A percentile compares a stretch with the other conserved stretches of the same genome.
Evolutionary conservation across 495 filamentous ascomycete species (phyloP).

Genomic region (Symbiotaphrina buchneri): DNA sequence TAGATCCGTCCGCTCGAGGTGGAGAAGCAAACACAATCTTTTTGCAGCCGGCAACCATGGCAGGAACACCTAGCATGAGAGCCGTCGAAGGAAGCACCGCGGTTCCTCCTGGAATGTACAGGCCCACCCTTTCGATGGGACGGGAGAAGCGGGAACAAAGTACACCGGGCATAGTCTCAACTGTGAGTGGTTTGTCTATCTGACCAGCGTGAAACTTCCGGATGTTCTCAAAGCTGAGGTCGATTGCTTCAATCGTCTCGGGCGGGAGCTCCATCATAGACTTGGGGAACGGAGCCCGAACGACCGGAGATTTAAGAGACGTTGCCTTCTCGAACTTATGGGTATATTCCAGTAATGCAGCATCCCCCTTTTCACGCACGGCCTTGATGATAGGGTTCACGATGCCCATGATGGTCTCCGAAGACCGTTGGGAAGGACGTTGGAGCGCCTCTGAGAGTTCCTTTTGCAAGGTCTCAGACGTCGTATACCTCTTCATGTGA

Average conservation of each 20-base stretch:
- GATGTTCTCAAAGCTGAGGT: constrained; percentile 84
- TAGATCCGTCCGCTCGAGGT: constrained; percentile 66
- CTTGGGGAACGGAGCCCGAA: constrained; percentile 68
- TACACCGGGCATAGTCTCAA: constrained; percentile 96
- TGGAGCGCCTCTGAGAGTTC: constrained; percentile 50
- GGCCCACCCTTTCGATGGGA: constrained; percentile 79
- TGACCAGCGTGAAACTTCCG: constrained; percentile 82
- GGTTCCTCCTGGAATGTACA: constrained; percentile 90
- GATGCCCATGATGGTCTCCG: constrained; percentile 71
- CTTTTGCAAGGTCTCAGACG: constrained; percentile 29
- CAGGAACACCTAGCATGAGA: constrained; percentile 92
- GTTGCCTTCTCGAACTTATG: constrained; percentile 95
- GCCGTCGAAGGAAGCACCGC: constrained; percentile 90
- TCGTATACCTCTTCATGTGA: constrained; percentile 58
- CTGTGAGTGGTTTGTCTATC: constrained; percentile 49
- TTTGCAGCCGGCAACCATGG: constrained; percentile 93
- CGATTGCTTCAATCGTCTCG: constrained; percentile 77
- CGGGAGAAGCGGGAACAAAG: constrained; percentile 83
- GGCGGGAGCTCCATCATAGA: constrained; percentile 62
- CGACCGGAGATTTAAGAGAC: constrained; percentile 66
- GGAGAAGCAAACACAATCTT: constrained; percentile 86
- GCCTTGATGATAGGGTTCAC: constrained; percentile 79
- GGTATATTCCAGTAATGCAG: constrained; percentile 72
- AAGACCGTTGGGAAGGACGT: constrained; percentile 80
- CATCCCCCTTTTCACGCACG: constrained; percentile 59